Evolutionary conservation across 495 filamentous ascomycete species (phyloP), one percentile per base, ranked within the genome.

Genomic region (Hypoxylon fuscum): DNA sequence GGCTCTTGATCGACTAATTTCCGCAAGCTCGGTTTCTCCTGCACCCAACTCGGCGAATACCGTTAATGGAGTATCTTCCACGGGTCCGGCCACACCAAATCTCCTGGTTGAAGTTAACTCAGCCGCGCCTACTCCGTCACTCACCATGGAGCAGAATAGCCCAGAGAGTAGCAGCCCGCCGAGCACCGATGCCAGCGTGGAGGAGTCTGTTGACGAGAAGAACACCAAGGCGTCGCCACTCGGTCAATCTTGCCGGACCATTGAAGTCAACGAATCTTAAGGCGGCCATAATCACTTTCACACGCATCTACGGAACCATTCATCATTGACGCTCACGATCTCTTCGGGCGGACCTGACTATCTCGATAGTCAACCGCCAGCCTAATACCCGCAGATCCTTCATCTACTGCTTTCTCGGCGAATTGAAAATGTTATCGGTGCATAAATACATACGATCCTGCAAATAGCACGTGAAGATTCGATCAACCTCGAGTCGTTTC

Each of bases 1-100:
- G 4, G 87, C 86, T 2, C 84, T 91, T 18, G 88, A 90, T 55
- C 83, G 85, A 51, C 73, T 90, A 42, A 80, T 87, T 43, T 80
- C 77, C 3, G 69, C 68, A 3, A 67, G 72, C 40, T 62, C 72
- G 9, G 54, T 61, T 1, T 40, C 71, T 45, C 69, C 63, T 47
- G 18, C 25, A 21, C 27, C 29, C 10, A 54, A 38, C 35, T 23
- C 15, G 25, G 43, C 58, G 62, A 38, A 50, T 52, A 5, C 43
- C 3, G 11, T 15, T n/a, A 62, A 46, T 37, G 64, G 56, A 35
- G 31, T 29, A 14, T 29, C 34, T 41, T 44, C 56, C 22, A 60
- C 62, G 1, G 53, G 63, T 40, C 63, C 61, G 11, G 60, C 71
- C 9, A 68, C 72, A 37, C 76, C 71, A 3, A 73, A 50, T 51